These are phyloP conservation scores for Aspergillus sp. DNA, from an alignment of 2,329 filamentous ascomycete species.

Conservation along the genomic window DNA sequence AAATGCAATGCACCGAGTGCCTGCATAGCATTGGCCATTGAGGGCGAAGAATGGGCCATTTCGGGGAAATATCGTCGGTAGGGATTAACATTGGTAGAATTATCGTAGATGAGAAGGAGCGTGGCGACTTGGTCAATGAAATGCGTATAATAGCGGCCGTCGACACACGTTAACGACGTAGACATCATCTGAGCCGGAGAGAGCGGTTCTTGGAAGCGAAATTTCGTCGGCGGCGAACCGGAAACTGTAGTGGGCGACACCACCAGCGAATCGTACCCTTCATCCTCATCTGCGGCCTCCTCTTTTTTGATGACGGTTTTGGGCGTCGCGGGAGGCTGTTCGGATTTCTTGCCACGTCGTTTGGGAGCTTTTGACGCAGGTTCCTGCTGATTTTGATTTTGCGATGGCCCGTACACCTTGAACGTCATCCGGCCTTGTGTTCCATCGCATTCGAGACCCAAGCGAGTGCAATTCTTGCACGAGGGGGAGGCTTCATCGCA, in stretches of 20 bases:
- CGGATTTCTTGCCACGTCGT: slow-evolving; percentile 16
- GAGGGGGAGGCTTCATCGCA: slow-evolving; percentile 32
- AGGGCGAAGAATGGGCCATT: slow-evolving; percentile 27
- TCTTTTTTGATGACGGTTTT: slow-evolving; percentile 5
- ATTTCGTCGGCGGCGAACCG: slow-evolving; percentile 13
- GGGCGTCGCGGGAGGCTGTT: slow-evolving; percentile 2
- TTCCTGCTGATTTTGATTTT: slow-evolving; percentile 9
- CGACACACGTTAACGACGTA: slow-evolving; percentile 16
- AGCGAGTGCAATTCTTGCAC: slow-evolving; percentile 34
- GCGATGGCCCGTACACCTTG: slow-evolving; percentile 31
- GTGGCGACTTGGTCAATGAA: slow-evolving; percentile 31
- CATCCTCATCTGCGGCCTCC: slow-evolving; percentile 6
- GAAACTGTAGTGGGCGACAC: slow-evolving; percentile 21
- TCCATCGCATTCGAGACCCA: slow-evolving; percentile 29
- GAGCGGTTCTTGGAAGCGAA: slow-evolving; percentile 22
- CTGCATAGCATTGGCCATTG: slow-evolving; percentile 35
- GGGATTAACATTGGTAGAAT: slow-evolving; percentile 31
- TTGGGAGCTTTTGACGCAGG: slow-evolving; percentile 9
- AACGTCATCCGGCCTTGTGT: slow-evolving; percentile 33
- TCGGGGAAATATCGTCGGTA: slow-evolving; percentile 30
- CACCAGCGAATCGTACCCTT: slow-evolving; percentile 15
- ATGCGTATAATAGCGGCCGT: slow-evolving; percentile 31
- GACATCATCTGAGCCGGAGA: slow-evolving; percentile 13
- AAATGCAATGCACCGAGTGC: slow-evolving; percentile 37
- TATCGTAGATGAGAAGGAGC: slow-evolving; percentile 32